phyloP scores from a whole-genome alignment of 306 rosid species.

The Pyrus pyrifolia region DNA sequence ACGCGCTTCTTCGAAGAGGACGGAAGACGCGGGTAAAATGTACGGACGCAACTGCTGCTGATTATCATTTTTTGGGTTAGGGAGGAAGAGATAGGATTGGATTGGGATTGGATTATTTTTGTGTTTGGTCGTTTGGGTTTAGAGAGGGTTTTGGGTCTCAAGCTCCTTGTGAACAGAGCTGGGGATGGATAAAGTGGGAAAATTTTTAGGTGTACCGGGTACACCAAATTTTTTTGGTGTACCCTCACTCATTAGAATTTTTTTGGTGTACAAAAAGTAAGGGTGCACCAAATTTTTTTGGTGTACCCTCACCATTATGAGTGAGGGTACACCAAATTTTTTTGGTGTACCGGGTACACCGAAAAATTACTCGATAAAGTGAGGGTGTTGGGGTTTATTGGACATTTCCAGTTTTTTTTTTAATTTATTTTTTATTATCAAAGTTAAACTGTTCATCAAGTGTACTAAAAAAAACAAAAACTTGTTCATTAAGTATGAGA shows the following conservation, averaged over 20 bases:
- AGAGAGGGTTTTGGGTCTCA: not conserved
- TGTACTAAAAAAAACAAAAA: too few relatives aligned
- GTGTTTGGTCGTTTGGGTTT: not conserved
- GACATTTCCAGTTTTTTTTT: not conserved
- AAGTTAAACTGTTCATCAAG: too few relatives aligned
- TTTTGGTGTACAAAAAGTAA: too few relatives aligned
- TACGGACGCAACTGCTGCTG: constrained; percentile 37
- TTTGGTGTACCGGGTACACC: too few relatives aligned
- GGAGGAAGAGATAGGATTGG: not conserved
- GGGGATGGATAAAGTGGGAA: not conserved
- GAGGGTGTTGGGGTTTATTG: not conserved
- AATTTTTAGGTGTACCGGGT: too few relatives aligned
- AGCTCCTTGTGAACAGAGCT: not conserved
- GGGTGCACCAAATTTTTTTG: too few relatives aligned
- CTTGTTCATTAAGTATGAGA: not conserved
- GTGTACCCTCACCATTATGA: too few relatives aligned
- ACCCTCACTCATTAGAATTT: too few relatives aligned
- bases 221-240: too few relatives aligned
- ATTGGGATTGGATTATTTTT: not conserved
- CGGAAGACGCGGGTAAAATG: constrained; percentile 33
- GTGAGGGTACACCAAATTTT: too few relatives aligned
- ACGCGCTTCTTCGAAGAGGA: constrained; percentile 22
- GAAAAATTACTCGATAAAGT: too few relatives aligned
- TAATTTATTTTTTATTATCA: not conserved
- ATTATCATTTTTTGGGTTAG: constrained; percentile 21